These are phyloP conservation scores for Marchantia polymorpha DNA, from an alignment of 225 moss, liverwort and hornwort species.

Conservation along the genomic window DNA sequence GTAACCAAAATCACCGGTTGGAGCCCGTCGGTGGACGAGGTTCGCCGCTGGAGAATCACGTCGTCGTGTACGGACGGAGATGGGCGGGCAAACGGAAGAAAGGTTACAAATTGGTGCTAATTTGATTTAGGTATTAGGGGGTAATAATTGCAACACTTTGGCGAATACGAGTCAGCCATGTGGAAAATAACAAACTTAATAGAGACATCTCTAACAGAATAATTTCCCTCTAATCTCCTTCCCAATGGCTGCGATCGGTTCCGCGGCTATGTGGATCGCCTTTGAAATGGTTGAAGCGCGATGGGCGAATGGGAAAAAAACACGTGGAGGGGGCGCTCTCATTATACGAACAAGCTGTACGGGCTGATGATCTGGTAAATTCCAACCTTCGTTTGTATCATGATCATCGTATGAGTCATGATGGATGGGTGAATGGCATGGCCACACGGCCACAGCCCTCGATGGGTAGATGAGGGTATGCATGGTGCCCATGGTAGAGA, in stretches of 20 bases:
- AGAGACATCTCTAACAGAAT: constrained; percentile 27
- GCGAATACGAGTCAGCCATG: constrained; percentile 24
- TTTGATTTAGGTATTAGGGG: constrained; percentile 15
- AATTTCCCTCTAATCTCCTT: constrained; percentile 14
- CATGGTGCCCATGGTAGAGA: constrained; percentile 24
- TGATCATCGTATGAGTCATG: constrained; percentile 48
- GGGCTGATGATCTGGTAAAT: constrained; percentile 37
- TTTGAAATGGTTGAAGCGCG: background rate
- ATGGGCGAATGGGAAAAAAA: too few relatives aligned
- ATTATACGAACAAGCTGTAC: constrained; percentile 30
- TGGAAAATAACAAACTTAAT: constrained; percentile 44
- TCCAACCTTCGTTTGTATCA: constrained; percentile 26
- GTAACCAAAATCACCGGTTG: background rate
- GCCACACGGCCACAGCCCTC: background rate
- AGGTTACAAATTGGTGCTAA: constrained; percentile 15
- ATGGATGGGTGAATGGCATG: constrained; percentile 34
- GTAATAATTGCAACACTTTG: constrained; percentile 17
- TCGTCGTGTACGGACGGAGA: background rate
- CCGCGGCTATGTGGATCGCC: constrained; percentile 13
- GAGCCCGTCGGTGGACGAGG: background rate
- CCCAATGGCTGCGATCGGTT: constrained; percentile 24
- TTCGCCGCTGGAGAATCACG: background rate
- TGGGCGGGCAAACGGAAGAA: constrained; percentile 8
- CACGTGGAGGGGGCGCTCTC: constrained; percentile 30
- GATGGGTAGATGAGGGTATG: constrained; percentile 22